These are phyloP conservation scores for Mycena sp. DNA, from an alignment of 1,284 basidiomycete genomes.

Conservation along the genomic window DNA sequence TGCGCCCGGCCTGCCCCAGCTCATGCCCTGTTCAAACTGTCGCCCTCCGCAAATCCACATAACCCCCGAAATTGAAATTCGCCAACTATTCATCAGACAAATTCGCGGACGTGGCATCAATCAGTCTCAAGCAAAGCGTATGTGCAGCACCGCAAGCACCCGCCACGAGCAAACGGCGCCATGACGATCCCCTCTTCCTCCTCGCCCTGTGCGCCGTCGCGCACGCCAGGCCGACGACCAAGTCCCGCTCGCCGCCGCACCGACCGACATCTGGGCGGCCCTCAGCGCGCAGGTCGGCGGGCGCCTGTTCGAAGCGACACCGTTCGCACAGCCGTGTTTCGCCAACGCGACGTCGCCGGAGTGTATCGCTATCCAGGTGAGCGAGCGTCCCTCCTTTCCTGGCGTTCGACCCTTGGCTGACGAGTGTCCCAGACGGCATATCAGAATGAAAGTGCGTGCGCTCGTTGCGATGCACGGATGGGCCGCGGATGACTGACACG, in stretches of 20 bases:
- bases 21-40: too few species aligned
- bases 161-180: too few species aligned
- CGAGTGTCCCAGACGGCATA: background rate
- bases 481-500: background rate
- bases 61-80: too few species aligned
- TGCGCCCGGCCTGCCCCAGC: too few species aligned
- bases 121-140: too few species aligned
- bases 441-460: constrained; percentile 17
- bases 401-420: too few species aligned
- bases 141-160: too few species aligned
- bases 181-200: too few species aligned
- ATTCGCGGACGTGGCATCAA: too few species aligned
- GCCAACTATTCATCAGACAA: too few species aligned
- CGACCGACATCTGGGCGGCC: constrained; percentile 23
- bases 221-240: constrained; percentile 17
- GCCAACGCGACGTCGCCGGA: constrained; percentile 10
- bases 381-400: too few species aligned
- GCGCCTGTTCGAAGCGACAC: constrained; percentile 17
- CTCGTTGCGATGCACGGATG: background rate
- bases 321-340: constrained; percentile 32
- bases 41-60: too few species aligned
- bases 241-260: constrained; percentile 1
- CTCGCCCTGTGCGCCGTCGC: constrained; percentile 1
- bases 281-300: constrained; percentile 26
- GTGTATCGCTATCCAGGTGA: constrained; percentile 11